phyloP scores from a whole-genome alignment of 768 basidiomycete genomes.

The Gautieria morchelliformis region DNA sequence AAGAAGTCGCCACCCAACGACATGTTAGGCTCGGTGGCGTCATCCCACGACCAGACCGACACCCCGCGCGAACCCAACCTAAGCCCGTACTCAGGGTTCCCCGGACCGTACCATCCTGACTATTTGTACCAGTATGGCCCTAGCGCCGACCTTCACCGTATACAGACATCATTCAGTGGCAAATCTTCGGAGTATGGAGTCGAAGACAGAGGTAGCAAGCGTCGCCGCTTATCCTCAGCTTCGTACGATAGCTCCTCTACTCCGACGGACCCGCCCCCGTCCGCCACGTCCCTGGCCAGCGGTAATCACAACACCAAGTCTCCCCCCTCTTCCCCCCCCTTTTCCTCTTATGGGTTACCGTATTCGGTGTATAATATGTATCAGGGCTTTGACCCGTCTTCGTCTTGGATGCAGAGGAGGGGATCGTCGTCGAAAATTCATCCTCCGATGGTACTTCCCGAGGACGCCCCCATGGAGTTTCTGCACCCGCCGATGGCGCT shows the following conservation, averaged over 20 bases:
- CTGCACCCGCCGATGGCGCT: slow-evolving; percentile 66
- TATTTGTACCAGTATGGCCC: slow-evolving; percentile 43
- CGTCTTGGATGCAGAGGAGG: slow-evolving; percentile 39
- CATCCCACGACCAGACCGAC: background rate
- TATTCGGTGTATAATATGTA: slow-evolving; percentile 61
- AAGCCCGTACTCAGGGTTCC: slow-evolving; percentile 25
- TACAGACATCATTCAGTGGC: slow-evolving; percentile 40
- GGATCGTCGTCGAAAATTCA: slow-evolving; percentile 54
- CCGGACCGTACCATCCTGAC: slow-evolving; percentile 71
- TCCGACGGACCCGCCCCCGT: slow-evolving; percentile 38
- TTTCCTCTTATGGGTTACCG: slow-evolving; percentile 48
- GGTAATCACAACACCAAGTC: slow-evolving; percentile 51
- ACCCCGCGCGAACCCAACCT: background rate
- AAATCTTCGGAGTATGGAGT: slow-evolving; percentile 38
- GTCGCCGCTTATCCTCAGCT: slow-evolving; percentile 40
- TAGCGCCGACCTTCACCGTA: slow-evolving; percentile 28
- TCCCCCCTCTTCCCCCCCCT: slow-evolving; percentile 38
- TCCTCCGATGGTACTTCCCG: slow-evolving; percentile 60
- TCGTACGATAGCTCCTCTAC: slow-evolving; percentile 51
- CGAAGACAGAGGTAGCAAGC: slow-evolving; percentile 45
- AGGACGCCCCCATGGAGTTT: slow-evolving; percentile 32
- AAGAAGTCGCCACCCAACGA: slow-evolving; percentile 3
- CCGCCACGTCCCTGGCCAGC: slow-evolving; percentile 53
- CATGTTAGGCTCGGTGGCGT: background rate
- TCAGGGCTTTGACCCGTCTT: slow-evolving; percentile 41